Evolutionary conservation across 1,284 basidiomycete species (phyloP).

Genomic region (Erythrobasidium hasegawianum): DNA sequence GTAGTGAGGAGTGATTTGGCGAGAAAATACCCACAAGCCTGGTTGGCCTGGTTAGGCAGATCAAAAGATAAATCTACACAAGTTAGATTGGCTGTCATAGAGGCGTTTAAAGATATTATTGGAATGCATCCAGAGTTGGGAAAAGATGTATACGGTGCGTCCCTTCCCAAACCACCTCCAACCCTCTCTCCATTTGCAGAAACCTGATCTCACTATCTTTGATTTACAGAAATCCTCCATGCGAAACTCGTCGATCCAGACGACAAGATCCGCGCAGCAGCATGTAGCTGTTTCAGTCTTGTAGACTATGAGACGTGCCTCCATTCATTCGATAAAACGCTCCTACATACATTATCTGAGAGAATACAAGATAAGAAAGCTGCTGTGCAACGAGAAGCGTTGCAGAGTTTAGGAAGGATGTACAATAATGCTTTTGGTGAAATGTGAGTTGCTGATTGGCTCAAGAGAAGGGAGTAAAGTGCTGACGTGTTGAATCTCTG

Average conservation of each 20-base stretch:
- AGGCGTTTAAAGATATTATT: constrained; percentile 63
- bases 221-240: constrained; percentile 58
- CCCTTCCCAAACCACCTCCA: no score
- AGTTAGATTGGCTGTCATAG: constrained; percentile 76
- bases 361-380: constrained; percentile 82
- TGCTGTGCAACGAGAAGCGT: constrained; percentile 74
- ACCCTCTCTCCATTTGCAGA: no score
- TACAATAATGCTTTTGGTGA: constrained; percentile 81
- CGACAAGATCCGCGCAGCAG: constrained; percentile 81
- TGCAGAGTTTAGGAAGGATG: constrained; percentile 70
- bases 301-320: constrained; percentile 86
- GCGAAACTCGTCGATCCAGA: constrained; percentile 78
- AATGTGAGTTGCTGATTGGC: constrained; percentile 60
- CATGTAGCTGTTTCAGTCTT: constrained; percentile 73
- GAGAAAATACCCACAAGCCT: constrained; percentile 74
- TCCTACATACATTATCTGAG: constrained; percentile 64
- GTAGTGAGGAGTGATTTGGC: constrained; percentile 56
- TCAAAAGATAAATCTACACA: constrained; percentile 69
- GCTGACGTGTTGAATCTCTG: no score
- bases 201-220: background rate
- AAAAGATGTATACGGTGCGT: constrained; percentile 65
- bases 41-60: constrained; percentile 78
- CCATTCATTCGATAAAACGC: constrained; percentile 68
- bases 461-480: no score
- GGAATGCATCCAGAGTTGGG: constrained; percentile 65